Conservation (phyloP, 139 green algal species). For the Chlamydomonas sp. region DNA sequence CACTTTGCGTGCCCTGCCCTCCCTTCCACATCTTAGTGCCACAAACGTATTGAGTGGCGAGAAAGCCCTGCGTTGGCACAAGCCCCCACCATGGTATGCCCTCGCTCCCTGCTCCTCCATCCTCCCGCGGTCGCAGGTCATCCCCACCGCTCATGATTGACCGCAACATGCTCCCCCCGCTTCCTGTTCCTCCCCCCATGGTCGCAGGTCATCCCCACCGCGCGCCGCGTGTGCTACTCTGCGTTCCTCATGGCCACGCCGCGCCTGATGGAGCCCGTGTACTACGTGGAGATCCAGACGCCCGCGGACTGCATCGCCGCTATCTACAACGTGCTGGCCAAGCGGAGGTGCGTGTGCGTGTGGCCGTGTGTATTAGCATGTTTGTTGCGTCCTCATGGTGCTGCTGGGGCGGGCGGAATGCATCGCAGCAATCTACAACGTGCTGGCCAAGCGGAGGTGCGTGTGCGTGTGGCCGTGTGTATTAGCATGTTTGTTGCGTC, state of each 20-base stretch:
- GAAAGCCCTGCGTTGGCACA: too few species aligned
- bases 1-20: too few species aligned
- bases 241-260: slow-evolving; percentile 98
- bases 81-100: too few species aligned
- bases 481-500: too few species aligned
- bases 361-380: not conserved
- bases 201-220: slow-evolving; percentile 87
- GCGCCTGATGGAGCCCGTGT: slow-evolving; percentile 95
- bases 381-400: slow-evolving; percentile 49
- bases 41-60: too few species aligned
- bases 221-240: slow-evolving; percentile 91
- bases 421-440: slow-evolving; percentile 95
- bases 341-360: slow-evolving; percentile 59
- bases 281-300: slow-evolving; percentile 75
- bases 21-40: too few species aligned
- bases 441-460: slow-evolving; percentile 88
- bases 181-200: too few species aligned
- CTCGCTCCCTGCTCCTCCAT: too few species aligned
- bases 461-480: not conserved
- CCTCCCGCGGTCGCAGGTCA: too few species aligned
- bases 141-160: too few species aligned
- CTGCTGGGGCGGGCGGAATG: slow-evolving; percentile 89
- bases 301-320: slow-evolving; percentile 93
- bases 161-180: too few species aligned
- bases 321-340: slow-evolving; percentile 97